A percentile compares a stretch with the other conserved stretches of the same genome.
Conservation (phyloP, 129 eudicot genomes). For the Flaveria robusta region DNA sequence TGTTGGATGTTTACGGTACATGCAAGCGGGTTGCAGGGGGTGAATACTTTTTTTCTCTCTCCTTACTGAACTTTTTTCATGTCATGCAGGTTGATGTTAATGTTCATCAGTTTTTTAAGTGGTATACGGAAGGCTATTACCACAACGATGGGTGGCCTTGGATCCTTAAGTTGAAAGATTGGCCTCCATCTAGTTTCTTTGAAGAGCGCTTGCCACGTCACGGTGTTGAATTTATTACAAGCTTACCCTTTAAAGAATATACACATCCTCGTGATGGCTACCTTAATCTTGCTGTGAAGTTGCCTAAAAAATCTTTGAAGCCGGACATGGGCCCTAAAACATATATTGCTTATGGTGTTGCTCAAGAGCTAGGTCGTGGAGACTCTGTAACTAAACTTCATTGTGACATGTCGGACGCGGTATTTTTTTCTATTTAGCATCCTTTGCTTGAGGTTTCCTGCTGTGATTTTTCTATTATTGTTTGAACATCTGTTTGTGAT, state of each 20-base stretch:
- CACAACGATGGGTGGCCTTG: constrained; percentile 50
- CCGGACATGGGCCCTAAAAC: constrained; percentile 87
- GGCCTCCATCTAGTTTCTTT: constrained; percentile 68
- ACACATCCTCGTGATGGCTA: constrained; percentile 66
- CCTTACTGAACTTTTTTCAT: background rate
- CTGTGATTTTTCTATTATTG: constrained; percentile 12
- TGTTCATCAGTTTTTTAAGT: constrained; percentile 53
- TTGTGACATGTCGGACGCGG: constrained; percentile 75
- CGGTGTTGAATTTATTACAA: constrained; percentile 56
- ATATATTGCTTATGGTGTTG: constrained; percentile 74
- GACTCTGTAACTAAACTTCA: constrained; percentile 85
- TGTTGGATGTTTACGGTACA: background rate
- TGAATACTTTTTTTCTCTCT: background rate
- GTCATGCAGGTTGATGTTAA: constrained; percentile 60
- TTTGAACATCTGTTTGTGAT: background rate
- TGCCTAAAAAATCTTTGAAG: constrained; percentile 45
- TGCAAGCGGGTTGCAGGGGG: background rate
- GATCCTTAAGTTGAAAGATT: constrained; percentile 70
- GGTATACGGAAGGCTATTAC: constrained; percentile 42
- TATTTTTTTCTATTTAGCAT: constrained; percentile 28
- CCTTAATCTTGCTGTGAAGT: constrained; percentile 61
- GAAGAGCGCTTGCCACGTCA: constrained; percentile 81
- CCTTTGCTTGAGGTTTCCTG: constrained; percentile 9
- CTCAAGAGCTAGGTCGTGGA: constrained; percentile 73
- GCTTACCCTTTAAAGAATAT: constrained; percentile 73